Base-by-base conservation (phyloP, 768 basidiomycete species). In the Auriscalpium orientale region DNA sequence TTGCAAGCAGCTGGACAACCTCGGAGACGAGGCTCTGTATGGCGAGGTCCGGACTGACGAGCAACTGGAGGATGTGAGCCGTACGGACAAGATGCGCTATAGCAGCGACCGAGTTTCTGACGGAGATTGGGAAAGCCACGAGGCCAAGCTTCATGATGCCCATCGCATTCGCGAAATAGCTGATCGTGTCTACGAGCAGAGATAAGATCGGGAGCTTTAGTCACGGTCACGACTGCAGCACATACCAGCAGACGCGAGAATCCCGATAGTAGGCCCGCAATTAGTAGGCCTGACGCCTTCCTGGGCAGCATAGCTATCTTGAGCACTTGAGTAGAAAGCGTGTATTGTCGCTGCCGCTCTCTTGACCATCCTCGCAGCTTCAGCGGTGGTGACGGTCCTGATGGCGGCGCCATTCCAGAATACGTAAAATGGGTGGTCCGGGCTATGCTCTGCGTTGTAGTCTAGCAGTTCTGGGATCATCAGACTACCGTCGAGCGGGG, bases 381-480 rank as follows among this genome's bases (percentile, higher is more conserved):
- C 62, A 9, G 62, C 46, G 59, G 62, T 72, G 33, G 59, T 60
- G 13, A 71, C 49, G 13, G 56, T 61, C n/a, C 54, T 55, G 15
- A 53, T 49, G 1, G 46, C 18, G 1, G 15, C 58, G 9, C 57
- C 61, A 6, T 62, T 56, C 4, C 51, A 54, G 50, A 56, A 70
- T 4, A 64, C 57, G 51, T 70, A 73, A 22, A 72, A 49, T 15
- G 69, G 71, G 54, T 74, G 72, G 34, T 66, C 54, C 1, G 70
- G 65, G 28, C 61, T 66, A 45, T 71, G 56, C 18, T 60, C 45
- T 3, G 57, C 55, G 49, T 74, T 66, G 67, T 67, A 75, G 47
- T 74, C 74, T 38, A 67, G 70, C 16, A 75, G 46, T 53, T 75
- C 64, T 1, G 71, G 67, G 2, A 75, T 35, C 1, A 64, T 65